Evolutionary conservation across 345 rosid species (phyloP), one percentile per base, ranked within the genome.

Genomic region (Firmiana major): DNA sequence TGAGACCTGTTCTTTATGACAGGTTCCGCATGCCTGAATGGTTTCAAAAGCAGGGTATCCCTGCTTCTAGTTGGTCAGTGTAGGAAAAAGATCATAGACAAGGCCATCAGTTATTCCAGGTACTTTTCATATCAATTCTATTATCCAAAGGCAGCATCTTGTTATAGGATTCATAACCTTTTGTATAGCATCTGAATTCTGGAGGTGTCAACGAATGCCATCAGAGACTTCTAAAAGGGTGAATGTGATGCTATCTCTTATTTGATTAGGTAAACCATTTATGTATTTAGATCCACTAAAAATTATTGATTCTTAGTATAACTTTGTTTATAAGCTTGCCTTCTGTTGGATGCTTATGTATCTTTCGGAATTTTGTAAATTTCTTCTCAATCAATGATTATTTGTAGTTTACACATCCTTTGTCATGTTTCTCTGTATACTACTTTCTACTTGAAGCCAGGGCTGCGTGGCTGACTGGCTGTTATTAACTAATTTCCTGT

Each of bases 41-140:
- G 99, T 97, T 97, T 85, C 93, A 88, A 83, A 92, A 88, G 80
- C 97, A 91, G 73, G 98, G 98, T 65, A 94, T 97, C 79, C 96
- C 98, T 57, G 79, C 94, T 34, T 85, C 94, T 48, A 76, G 89
- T 71, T 84, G 77, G 89, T 84, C 81, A 36, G 24, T 24, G 60
- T 78, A 81, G 79, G 55, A 28, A 53, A 42, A 45, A 59, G 60
- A 76, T 63, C 34, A 16, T 28, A 40, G 15, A 21, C 63, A 38
- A 48, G 48, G 73, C 59, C 70, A 7, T 2, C 24, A 36, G 0
- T 75, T 77, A 28, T 72, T 74, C 80, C 28, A 19, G 79, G 81
- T 16, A 51, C 55, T 51, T 51, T 51, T 16, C 6, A 3, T 15
- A 2, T 19, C 55, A 51, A 51, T 15, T 51, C 7, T 51, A 64